These are phyloP conservation scores for Tuber umbilicatum DNA, from an alignment of 495 filamentous ascomycete species.

Conservation along the genomic window DNA sequence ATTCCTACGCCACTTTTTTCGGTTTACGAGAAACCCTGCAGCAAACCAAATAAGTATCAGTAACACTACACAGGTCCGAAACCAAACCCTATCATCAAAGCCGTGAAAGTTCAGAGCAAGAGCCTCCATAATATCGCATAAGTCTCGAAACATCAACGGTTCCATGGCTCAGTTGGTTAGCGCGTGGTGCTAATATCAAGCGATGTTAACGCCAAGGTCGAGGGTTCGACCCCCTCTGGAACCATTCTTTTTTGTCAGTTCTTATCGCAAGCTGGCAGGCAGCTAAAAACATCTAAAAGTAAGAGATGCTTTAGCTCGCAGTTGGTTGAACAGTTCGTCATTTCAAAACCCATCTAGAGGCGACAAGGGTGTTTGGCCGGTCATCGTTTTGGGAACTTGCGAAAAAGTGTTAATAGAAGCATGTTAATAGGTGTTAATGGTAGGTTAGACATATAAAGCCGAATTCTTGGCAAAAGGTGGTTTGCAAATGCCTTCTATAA, in stretches of 20 bases:
- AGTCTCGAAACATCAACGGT: neutral
- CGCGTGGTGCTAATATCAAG: constrained; percentile 24
- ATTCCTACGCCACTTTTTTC: neutral
- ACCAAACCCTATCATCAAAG: too few species aligned
- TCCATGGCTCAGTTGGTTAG: constrained; percentile 32
- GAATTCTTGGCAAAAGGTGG: too few species aligned
- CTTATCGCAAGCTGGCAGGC: neutral
- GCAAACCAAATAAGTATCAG: neutral
- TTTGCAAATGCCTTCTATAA: too few species aligned
- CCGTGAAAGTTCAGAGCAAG: neutral
- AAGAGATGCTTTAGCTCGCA: too few species aligned
- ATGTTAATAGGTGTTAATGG: too few species aligned
- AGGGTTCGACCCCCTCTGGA: constrained; percentile 34
- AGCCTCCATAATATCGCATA: neutral
- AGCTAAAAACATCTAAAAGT: neutral
- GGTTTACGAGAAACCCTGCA: neutral
- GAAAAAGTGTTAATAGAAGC: too few species aligned
- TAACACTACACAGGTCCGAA: neutral
- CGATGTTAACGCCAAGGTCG: constrained; percentile 32
- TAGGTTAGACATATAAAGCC: too few species aligned
- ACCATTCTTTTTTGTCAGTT: neutral
- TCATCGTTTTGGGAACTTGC: too few species aligned
- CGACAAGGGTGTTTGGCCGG: too few species aligned
- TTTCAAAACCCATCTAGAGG: too few species aligned
- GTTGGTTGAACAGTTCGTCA: too few species aligned